Conservation (phyloP, 2,329 filamentous ascomycete species). For the Albophoma yamanashiensis region DNA sequence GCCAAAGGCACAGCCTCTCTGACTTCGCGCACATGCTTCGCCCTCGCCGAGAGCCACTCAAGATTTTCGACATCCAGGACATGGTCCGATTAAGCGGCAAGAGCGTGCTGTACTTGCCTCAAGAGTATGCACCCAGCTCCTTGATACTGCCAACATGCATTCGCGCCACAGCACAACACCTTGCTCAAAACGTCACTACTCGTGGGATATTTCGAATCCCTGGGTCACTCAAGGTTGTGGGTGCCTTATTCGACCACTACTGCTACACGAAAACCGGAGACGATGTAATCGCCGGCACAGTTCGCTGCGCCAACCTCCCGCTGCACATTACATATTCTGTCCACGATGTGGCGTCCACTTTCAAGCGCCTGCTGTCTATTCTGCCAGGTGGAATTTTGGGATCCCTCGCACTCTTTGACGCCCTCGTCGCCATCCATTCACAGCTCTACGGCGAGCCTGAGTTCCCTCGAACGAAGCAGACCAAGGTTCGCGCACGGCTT, state of each 20-base stretch:
- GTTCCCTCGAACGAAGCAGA: conserved; percentile 40
- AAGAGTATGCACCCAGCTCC: conserved; percentile 45
- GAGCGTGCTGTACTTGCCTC: conserved; percentile 49
- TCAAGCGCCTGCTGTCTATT: conserved; percentile 53
- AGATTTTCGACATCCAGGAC: conserved; percentile 41
- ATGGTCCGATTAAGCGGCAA: conserved; percentile 53
- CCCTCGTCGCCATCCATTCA: conserved; percentile 48
- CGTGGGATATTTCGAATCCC: conserved; percentile 54
- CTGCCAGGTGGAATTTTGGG: conserved; percentile 58
- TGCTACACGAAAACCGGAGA: conserved; percentile 35
- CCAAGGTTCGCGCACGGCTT: conserved; percentile 48
- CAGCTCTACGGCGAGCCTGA: conserved; percentile 43
- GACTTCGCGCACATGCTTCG: conserved; percentile 39
- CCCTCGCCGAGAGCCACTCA: conserved; percentile 32
- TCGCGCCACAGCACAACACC: conserved; percentile 53
- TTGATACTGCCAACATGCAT: conserved; percentile 55
- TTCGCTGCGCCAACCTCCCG: conserved; percentile 48
- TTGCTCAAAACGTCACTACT: conserved; percentile 44
- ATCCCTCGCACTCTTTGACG: conserved; percentile 49
- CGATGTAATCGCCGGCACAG: conserved; percentile 43
- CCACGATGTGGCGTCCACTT: conserved; percentile 57
- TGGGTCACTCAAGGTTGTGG: conserved; percentile 45
- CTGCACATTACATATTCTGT: conserved; percentile 46
- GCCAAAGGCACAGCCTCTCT: conserved; percentile 42
- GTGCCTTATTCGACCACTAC: conserved; percentile 54